phyloP scores from a whole-genome alignment of 805 yeast genomes.

The Nakazawaea ambrosiae region DNA sequence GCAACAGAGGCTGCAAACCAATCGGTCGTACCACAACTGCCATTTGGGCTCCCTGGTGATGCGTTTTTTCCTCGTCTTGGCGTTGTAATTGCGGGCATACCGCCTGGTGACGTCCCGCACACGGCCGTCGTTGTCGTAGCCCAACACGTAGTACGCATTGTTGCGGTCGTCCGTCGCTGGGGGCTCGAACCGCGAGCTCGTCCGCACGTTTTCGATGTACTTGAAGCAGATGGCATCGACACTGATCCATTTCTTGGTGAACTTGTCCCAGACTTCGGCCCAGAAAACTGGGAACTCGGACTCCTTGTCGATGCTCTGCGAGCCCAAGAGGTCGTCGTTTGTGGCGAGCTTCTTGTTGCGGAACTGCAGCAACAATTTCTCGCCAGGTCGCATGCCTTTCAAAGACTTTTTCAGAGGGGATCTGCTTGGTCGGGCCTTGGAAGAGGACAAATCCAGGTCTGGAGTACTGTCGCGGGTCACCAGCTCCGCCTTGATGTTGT shows the following conservation, averaged over 20 bases:
- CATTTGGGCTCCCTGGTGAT: conserved; percentile 55
- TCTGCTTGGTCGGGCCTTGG: conserved; percentile 7
- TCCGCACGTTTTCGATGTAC: conserved; percentile 54
- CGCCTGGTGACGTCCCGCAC: conserved; percentile 82
- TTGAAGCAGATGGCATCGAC: conserved; percentile 71
- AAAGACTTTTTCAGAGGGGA: conserved; percentile 7
- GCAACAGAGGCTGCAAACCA: conserved; percentile 30
- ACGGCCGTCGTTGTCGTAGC: conserved; percentile 58
- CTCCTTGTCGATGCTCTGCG: conserved; percentile 10
- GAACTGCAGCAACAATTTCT: conserved; percentile 19
- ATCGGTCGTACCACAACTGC: conserved; percentile 50
- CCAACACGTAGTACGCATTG: conserved; percentile 67
- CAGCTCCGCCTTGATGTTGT: conserved; percentile 18
- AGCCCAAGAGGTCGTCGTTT: conserved; percentile 1
- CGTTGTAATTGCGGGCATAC: conserved; percentile 63
- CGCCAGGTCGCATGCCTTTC: conserved; percentile 18
- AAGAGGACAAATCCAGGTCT: too few relatives aligned
- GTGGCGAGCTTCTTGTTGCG: conserved; percentile 18
- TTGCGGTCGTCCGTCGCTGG: conserved; percentile 52
- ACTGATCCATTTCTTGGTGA: conserved; percentile 69
- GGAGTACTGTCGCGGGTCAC: too few relatives aligned
- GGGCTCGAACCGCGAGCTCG: conserved; percentile 61
- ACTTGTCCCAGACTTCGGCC: conserved; percentile 90
- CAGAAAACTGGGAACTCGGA: conserved; percentile 67
- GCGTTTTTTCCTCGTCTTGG: conserved; percentile 69